These are phyloP conservation scores for Viola pubescens DNA, from an alignment of 441 rosid genomes.

Conservation along the genomic window DNA sequence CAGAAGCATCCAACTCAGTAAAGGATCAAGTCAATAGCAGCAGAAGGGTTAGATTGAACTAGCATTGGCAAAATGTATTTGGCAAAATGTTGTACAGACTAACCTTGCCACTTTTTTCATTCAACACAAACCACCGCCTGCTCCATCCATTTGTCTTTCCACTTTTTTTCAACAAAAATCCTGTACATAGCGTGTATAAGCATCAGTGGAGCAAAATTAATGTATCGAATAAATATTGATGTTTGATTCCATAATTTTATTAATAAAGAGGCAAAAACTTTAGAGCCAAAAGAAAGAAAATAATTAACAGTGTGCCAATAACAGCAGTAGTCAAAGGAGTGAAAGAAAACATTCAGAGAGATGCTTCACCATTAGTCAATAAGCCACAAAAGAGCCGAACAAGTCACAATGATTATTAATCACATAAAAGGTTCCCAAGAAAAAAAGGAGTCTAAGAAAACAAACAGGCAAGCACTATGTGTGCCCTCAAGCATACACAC, in stretches of 20 bases:
- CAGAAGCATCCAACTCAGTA: not conserved
- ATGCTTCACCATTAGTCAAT: too few species aligned
- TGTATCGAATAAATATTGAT: not conserved
- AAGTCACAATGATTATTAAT: too few species aligned
- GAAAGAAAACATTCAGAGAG: too few species aligned
- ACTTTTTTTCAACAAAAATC: constrained; percentile 67
- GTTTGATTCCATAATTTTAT: too few species aligned
- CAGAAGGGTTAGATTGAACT: not conserved
- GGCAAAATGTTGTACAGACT: constrained; percentile 16
- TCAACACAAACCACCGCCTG: constrained; percentile 92
- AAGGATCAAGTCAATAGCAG: constrained; percentile 5
- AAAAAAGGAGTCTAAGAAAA: too few species aligned
- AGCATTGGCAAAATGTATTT: not conserved
- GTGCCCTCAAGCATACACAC: constrained; percentile 1
- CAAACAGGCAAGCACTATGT: not conserved
- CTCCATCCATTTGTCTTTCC: constrained; percentile 92
- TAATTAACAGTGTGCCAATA: too few species aligned
- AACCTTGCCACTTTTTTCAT: constrained; percentile 96
- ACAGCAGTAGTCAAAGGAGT: too few species aligned
- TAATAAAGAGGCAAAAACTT: too few species aligned
- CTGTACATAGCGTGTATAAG: constrained; percentile 11
- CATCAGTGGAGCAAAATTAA: not conserved
- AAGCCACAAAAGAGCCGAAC: too few species aligned
- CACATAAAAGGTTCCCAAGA: too few species aligned
- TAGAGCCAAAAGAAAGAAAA: too few species aligned